Percentiles rank a stretch among this genome's conserved stretches.
Evolutionary conservation across 495 filamentous ascomycete genomes (phyloP).

Genomic region (Xylaria castorea): DNA sequence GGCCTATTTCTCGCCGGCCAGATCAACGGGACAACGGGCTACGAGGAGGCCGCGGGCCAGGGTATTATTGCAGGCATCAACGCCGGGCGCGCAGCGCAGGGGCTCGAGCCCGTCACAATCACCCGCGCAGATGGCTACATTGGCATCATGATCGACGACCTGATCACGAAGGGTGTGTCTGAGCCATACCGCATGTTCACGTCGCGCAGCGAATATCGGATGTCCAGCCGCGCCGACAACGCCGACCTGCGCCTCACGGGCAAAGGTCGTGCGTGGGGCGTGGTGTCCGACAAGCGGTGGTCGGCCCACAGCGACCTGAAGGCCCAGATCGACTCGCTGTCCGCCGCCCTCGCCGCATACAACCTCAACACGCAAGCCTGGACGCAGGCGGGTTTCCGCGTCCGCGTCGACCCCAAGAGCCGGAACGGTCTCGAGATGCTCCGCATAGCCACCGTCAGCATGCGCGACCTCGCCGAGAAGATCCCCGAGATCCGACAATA

Average conservation of each 20-base stretch:
- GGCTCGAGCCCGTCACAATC: constrained; percentile 67
- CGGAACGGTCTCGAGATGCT: constrained; percentile 80
- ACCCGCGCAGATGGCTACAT: constrained; percentile 92
- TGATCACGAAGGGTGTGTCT: constrained; percentile 95
- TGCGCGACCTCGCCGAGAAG: constrained; percentile 59
- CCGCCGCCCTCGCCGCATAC: constrained; percentile 60
- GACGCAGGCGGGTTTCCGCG: constrained; percentile 70
- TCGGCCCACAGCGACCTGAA: constrained; percentile 65
- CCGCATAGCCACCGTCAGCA: constrained; percentile 61
- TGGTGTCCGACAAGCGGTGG: constrained; percentile 84
- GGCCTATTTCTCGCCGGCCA: constrained; percentile 95
- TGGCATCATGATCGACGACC: constrained; percentile 98
- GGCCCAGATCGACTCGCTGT: constrained; percentile 69
- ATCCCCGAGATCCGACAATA: constrained; percentile 61
- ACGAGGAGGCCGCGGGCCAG: constrained; percentile 96
- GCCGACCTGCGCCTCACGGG: constrained; percentile 87
- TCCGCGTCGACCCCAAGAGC: constrained; percentile 63
- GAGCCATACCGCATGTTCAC: constrained; percentile 99
- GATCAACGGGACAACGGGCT: constrained; percentile 98
- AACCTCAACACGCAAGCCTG: constrained; percentile 65
- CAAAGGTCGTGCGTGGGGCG: constrained; percentile 75
- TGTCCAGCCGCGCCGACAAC: constrained; percentile 90
- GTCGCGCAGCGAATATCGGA: constrained; percentile 91
- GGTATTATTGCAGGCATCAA: constrained; percentile 93
- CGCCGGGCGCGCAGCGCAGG: constrained; percentile 78